Evolutionary conservation across 352 stramenopile genomes (phyloP).

Genomic region (Halophytophthora polymorphica): DNA sequence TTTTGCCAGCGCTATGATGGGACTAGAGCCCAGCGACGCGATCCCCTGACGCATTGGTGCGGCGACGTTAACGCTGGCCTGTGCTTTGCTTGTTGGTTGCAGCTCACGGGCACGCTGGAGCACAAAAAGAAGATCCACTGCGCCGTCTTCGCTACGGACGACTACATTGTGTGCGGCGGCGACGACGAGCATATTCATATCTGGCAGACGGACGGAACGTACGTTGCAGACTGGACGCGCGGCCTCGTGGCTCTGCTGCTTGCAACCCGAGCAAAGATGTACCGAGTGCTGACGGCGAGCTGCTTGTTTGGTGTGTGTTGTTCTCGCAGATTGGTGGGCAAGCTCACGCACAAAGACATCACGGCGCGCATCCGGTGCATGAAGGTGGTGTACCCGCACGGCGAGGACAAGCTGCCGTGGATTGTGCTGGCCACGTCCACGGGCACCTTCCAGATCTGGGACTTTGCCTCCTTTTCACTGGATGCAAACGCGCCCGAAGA

Average conservation of each 20-base stretch:
- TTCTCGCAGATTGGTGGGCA: slow-evolving; percentile 51
- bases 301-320: not conserved
- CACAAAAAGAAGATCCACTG: slow-evolving; percentile 78
- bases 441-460: slow-evolving; percentile 78
- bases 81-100: slow-evolving; percentile 4
- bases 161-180: slow-evolving; percentile 71
- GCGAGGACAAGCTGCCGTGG: slow-evolving; percentile 54
- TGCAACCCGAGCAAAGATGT: slow-evolving; percentile 1
- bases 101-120: slow-evolving; percentile 63
- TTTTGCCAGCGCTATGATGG: not conserved
- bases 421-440: slow-evolving; percentile 76
- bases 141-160: slow-evolving; percentile 67
- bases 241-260: not conserved
- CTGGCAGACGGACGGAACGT: slow-evolving; percentile 72
- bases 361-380: slow-evolving; percentile 71
- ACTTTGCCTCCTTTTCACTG: slow-evolving; percentile 61
- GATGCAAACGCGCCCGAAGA: slow-evolving; percentile 47
- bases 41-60: not conserved
- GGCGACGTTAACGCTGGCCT: not conserved
- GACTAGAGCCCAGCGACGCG: too few relatives aligned
- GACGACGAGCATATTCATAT: slow-evolving; percentile 85
- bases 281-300: not conserved
- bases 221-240: slow-evolving; percentile 18
- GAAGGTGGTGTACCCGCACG: slow-evolving; percentile 65
- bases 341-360: slow-evolving; percentile 61